Conservation (phyloP, 1,139 yeast species). For the Kodamaea fungicola region DNA sequence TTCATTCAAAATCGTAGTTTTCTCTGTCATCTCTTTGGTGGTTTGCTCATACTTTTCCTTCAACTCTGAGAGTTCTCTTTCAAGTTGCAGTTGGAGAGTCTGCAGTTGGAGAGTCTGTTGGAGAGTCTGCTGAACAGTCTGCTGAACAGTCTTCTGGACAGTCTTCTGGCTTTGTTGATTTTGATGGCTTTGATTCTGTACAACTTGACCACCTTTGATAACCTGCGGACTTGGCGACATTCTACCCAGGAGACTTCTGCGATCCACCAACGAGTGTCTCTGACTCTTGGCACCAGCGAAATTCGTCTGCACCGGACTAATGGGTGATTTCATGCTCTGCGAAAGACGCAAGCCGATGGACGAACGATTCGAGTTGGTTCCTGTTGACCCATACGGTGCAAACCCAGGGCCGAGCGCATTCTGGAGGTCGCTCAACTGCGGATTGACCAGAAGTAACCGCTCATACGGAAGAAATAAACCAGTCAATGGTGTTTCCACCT, state of each 20-base stretch:
- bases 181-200: too few species aligned
- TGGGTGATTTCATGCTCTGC: constrained; percentile 11
- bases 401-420: background rate
- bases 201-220: background rate
- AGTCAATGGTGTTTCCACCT: constrained; percentile 56
- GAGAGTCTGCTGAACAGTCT: background rate
- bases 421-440: constrained; percentile 13
- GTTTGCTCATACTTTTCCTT: constrained; percentile 19
- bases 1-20: constrained; percentile 36
- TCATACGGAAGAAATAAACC: constrained; percentile 76
- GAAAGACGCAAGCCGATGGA: constrained; percentile 11
- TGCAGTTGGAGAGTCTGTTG: constrained; percentile 1
- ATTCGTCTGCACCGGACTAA: constrained; percentile 6
- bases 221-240: constrained; percentile 1
- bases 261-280: constrained; percentile 4
- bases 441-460: constrained; percentile 47
- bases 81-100: constrained; percentile 3
- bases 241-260: constrained; percentile 4
- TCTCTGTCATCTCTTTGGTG: constrained; percentile 31
- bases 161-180: background rate
- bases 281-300: constrained; percentile 3
- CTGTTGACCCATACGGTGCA: background rate
- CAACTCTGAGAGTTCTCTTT: constrained; percentile 13
- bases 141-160: background rate
- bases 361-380: constrained; percentile 6